Evolutionary conservation across 805 yeast genomes (phyloP).

Genomic region (Saccharomyces cerevisiae): DNA sequence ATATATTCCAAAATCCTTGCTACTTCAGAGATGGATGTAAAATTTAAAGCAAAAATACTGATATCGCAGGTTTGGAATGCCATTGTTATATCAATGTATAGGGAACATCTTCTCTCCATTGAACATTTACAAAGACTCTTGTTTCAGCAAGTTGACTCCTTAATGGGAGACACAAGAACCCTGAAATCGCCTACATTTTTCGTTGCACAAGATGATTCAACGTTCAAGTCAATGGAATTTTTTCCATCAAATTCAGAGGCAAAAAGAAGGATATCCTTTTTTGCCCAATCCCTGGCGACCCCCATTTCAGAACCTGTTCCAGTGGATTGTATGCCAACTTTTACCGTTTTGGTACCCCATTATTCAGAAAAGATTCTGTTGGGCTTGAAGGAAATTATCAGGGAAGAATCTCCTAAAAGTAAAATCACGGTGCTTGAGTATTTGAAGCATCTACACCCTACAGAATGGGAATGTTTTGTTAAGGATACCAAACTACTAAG

Average conservation of each 20-base stretch:
- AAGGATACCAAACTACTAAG: slow-evolving; percentile 62
- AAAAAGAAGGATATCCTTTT: slow-evolving; percentile 72
- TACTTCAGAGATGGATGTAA: slow-evolving; percentile 39
- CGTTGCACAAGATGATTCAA: slow-evolving; percentile 72
- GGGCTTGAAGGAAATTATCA: slow-evolving; percentile 68
- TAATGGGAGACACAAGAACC: slow-evolving; percentile 32
- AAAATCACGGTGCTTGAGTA: slow-evolving; percentile 73
- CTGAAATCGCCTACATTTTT: slow-evolving; percentile 71
- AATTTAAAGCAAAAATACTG: slow-evolving; percentile 43
- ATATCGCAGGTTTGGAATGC: slow-evolving; percentile 79
- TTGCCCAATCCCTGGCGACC: slow-evolving; percentile 82
- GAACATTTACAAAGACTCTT: slow-evolving; percentile 64
- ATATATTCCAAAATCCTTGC: slow-evolving; percentile 62
- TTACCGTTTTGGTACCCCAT: slow-evolving; percentile 81
- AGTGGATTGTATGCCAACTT: slow-evolving; percentile 64
- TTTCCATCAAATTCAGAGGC: slow-evolving; percentile 67
- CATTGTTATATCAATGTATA: slow-evolving; percentile 69
- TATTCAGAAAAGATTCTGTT: slow-evolving; percentile 75
- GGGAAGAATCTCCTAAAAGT: slow-evolving; percentile 50
- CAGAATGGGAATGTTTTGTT: slow-evolving; percentile 78
- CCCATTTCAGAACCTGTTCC: slow-evolving; percentile 72
- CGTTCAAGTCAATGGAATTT: slow-evolving; percentile 44
- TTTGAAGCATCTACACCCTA: slow-evolving; percentile 58
- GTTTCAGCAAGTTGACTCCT: slow-evolving; percentile 41
- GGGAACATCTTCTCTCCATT: slow-evolving; percentile 67